Conservation (phyloP, 1,284 basidiomycete species). For the Pascua sp. region DNA sequence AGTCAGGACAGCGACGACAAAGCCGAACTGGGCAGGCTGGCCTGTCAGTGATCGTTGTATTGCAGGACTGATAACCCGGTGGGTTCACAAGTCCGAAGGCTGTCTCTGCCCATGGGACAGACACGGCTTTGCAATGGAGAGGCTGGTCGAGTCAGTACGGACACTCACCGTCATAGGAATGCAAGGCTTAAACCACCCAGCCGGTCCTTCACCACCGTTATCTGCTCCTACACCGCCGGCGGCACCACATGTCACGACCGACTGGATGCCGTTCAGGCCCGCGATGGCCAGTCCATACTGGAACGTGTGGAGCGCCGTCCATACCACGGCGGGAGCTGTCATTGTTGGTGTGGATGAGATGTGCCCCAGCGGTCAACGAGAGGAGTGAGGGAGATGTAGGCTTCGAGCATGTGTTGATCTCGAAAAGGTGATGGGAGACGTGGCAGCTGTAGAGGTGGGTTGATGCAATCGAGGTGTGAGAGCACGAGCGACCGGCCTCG, state of each 20-base stretch:
- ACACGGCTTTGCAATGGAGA: background rate
- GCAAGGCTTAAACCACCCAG: slow-evolving; percentile 21
- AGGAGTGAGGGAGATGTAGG: too few species aligned
- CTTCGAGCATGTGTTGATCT: too few species aligned
- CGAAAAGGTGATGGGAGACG: too few species aligned
- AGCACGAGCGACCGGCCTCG: too few species aligned
- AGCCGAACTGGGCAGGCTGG: slow-evolving; percentile 42
- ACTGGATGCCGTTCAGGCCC: slow-evolving; percentile 41
- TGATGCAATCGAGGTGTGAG: too few species aligned
- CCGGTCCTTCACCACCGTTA: background rate
- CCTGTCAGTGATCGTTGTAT: background rate
- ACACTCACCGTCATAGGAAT: slow-evolving; percentile 29
- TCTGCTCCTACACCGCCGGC: background rate
- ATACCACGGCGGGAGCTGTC: slow-evolving; percentile 18
- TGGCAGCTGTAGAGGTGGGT: too few species aligned
- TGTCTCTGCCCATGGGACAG: too few species aligned
- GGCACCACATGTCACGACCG: slow-evolving; percentile 28
- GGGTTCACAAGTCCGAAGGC: too few species aligned
- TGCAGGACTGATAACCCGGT: too few species aligned
- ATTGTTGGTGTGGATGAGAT: slow-evolving; percentile 10
- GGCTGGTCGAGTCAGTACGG: background rate
- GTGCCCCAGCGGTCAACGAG: background rate
- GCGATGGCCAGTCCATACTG: slow-evolving; percentile 44
- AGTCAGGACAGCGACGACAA: slow-evolving; percentile 51
- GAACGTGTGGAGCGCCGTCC: slow-evolving; percentile 38